These are phyloP conservation scores for Carex sylvatica DNA, from an alignment of 202 grass and related monocot species.

Conservation along the genomic window DNA sequence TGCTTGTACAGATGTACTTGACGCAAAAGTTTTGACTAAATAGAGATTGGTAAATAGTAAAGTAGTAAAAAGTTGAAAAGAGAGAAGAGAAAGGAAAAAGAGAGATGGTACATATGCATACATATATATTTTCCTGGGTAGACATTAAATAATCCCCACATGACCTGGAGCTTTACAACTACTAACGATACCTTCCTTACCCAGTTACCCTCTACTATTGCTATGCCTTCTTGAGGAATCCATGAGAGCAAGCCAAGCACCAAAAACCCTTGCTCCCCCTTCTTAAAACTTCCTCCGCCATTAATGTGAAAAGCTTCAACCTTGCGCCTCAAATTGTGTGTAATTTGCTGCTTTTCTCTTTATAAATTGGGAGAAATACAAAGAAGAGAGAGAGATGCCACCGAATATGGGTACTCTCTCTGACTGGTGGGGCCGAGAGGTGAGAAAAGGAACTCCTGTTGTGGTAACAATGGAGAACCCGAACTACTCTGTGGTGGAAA, in stretches of 20 bases:
- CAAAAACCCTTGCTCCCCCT: background rate
- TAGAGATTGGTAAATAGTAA: constrained; percentile 25
- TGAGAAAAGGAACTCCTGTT: constrained; percentile 41
- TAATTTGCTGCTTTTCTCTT: background rate
- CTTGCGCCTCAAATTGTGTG: constrained; percentile 14
- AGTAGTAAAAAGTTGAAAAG: constrained; percentile 18
- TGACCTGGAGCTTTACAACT: constrained; percentile 33
- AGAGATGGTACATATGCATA: background rate
- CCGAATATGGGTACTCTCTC: constrained; percentile 37
- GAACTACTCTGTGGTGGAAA: constrained; percentile 67
- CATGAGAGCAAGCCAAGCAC: constrained; percentile 21
- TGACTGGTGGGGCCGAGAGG: constrained; percentile 49
- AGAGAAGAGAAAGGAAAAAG: background rate
- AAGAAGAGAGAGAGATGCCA: constrained; percentile 30
- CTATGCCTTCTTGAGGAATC: constrained; percentile 21
- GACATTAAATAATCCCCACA: constrained; percentile 34
- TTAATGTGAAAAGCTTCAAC: constrained; percentile 25
- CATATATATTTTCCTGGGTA: background rate
- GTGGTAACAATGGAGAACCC: constrained; percentile 80
- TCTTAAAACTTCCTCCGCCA: background rate
- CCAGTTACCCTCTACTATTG: background rate
- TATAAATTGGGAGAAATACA: background rate
- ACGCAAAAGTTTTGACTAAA: constrained; percentile 21
- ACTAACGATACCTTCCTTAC: constrained; percentile 28
- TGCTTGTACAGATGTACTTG: constrained; percentile 15